A percentile compares a stretch with the other conserved stretches of the same genome.
These are phyloP conservation scores for Solanum pennellii DNA, from an alignment of 257 asterid genomes.

Conservation along the genomic window DNA sequence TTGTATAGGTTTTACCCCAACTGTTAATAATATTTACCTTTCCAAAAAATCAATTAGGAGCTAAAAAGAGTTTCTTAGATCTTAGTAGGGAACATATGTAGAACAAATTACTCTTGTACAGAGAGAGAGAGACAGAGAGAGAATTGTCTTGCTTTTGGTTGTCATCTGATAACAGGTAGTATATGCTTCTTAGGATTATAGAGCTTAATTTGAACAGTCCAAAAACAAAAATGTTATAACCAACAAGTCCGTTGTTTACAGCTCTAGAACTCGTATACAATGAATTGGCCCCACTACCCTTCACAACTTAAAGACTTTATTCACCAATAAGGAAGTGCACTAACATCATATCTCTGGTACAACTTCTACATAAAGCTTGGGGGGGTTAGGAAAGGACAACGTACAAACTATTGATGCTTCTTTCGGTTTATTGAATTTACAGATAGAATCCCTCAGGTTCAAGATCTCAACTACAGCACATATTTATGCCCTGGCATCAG, in stretches of 20 bases:
- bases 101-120: not conserved
- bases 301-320: not conserved
- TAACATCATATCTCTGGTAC: not conserved
- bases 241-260: not conserved
- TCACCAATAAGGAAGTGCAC: not conserved
- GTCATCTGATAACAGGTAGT: not conserved
- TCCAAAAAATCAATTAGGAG: not conserved
- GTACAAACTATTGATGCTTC: not conserved
- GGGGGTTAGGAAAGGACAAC: not conserved
- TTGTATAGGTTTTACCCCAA: not conserved
- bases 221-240: not conserved
- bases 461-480: not conserved
- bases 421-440: not conserved
- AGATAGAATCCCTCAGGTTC: not conserved
- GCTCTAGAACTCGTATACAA: not conserved
- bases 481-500: not conserved
- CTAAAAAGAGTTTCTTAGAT: not conserved
- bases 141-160: not conserved
- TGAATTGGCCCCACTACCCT: not conserved
- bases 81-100: not conserved
- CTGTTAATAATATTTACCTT: not conserved
- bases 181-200: not conserved
- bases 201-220: not conserved
- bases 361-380: not conserved
- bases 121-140: not conserved